Conservation (phyloP, 805 yeast species). For the Millerago galiae region DNA sequence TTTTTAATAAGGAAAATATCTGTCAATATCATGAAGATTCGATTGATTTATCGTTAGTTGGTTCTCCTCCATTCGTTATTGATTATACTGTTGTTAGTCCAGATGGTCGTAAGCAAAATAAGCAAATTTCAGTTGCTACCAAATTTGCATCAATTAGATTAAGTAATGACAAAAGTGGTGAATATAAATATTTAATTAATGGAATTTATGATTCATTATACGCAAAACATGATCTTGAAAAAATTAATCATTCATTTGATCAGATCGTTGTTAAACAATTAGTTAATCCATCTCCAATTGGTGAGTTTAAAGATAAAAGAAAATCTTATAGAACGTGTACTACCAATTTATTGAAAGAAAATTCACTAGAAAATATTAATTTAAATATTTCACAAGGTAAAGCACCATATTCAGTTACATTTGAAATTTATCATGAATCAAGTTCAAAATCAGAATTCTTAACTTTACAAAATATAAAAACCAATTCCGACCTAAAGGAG, state of each 20-base stretch:
- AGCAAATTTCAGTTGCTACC: conserved; percentile 43
- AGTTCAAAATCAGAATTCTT: conserved; percentile 46
- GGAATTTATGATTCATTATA: conserved; percentile 65
- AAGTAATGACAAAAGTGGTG: conserved; percentile 46
- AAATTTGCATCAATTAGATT: conserved; percentile 42
- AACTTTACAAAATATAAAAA: conserved; percentile 36
- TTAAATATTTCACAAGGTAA: conserved; percentile 48
- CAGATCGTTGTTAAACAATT: conserved; percentile 39
- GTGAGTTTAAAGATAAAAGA: conserved; percentile 41
- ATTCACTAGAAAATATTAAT: conserved; percentile 43
- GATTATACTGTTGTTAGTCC: conserved; percentile 60
- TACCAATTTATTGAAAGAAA: conserved; percentile 29
- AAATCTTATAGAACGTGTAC: conserved; percentile 46
- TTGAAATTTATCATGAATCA: conserved; percentile 54
- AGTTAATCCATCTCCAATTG: conserved; percentile 59
- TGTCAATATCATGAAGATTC: conserved; percentile 45
- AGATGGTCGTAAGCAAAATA: conserved; percentile 36
- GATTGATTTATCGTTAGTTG: conserved; percentile 45
- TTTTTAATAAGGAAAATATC: conserved; percentile 32
- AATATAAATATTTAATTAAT: conserved; percentile 51
- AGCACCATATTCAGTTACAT: conserved; percentile 54
- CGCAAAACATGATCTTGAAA: conserved; percentile 31
- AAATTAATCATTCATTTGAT: conserved; percentile 23
- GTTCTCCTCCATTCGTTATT: conserved; percentile 62
- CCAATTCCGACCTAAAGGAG: conserved; percentile 32